These are phyloP conservation scores for Populus tremula DNA, from an alignment of 345 rosid species.

Conservation along the genomic window DNA sequence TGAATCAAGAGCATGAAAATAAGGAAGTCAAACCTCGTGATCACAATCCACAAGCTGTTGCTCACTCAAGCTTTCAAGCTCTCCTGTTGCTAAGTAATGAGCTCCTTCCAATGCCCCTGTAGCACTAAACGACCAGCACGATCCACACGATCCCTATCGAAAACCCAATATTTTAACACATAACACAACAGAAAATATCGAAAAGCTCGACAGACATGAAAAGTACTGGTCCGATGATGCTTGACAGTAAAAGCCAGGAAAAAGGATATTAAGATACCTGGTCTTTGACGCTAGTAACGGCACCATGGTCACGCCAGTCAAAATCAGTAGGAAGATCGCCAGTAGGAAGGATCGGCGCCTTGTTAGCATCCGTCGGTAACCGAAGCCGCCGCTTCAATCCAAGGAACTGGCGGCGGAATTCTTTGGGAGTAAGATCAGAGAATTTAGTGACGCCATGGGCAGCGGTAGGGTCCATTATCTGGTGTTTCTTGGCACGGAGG, in stretches of 20 bases:
- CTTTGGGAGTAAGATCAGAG: constrained; percentile 76
- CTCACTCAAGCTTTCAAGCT: constrained; percentile 91
- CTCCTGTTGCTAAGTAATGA: constrained; percentile 72
- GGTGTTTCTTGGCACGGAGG: constrained; percentile 66
- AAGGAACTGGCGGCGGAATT: constrained; percentile 51
- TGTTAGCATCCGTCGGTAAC: constrained; percentile 69
- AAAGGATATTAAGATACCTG: constrained; percentile 42
- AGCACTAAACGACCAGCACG: constrained; percentile 97
- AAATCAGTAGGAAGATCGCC: constrained; percentile 65
- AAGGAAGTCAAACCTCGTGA: constrained; percentile 64
- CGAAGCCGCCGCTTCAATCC: constrained; percentile 51
- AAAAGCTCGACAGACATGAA: background rate
- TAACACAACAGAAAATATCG: background rate
- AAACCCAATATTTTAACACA: background rate
- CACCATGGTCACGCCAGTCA: constrained; percentile 94
- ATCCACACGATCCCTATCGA: constrained; percentile 82
- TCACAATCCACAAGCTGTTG: constrained; percentile 99
- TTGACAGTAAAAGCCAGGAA: background rate
- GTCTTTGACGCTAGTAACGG: constrained; percentile 69
- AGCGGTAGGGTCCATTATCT: constrained; percentile 80
- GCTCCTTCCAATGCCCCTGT: constrained; percentile 97
- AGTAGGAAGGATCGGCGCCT: constrained; percentile 86
- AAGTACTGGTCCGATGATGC: background rate
- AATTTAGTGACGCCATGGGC: constrained; percentile 83
- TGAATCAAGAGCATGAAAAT: background rate